Evolutionary conservation across 352 stramenopile genomes (phyloP).

Genomic region (Globisporangium cystogenes): DNA sequence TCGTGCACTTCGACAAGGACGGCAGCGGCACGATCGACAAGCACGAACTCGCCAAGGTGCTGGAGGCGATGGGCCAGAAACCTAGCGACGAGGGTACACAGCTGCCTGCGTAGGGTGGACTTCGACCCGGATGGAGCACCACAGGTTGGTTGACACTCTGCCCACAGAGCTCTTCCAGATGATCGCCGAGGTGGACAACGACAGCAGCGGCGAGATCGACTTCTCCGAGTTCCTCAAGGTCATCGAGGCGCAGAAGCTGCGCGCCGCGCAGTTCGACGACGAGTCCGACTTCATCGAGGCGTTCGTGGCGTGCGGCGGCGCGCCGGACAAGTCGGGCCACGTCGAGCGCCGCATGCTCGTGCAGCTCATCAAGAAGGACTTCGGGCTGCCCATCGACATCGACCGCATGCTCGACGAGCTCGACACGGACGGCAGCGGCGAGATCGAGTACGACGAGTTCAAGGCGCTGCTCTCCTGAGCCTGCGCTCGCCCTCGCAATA

Average conservation of each 20-base stretch:
- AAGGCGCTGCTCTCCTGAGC: constrained; percentile 84
- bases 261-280: constrained; percentile 92
- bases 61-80: constrained; percentile 97
- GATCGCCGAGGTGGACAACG: constrained; percentile 92
- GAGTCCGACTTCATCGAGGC: constrained; percentile 97
- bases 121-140: too few relatives aligned
- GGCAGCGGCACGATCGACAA: constrained; percentile 95
- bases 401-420: constrained; percentile 95
- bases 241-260: constrained; percentile 96
- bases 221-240: constrained; percentile 97
- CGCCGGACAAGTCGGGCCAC: constrained; percentile 88
- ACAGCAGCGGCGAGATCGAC: constrained; percentile 95
- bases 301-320: constrained; percentile 94
- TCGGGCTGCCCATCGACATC: constrained; percentile 94
- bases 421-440: constrained; percentile 90
- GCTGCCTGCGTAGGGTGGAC: too few relatives aligned
- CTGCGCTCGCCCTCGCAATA: constrained; percentile 10
- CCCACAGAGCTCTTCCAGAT: constrained; percentile 96
- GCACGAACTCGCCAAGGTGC: constrained; percentile 90
- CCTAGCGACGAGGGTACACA: constrained; percentile 85
- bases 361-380: constrained; percentile 96
- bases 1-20: constrained; percentile 97
- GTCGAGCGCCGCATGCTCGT: constrained; percentile 88
- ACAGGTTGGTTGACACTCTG: too few relatives aligned
- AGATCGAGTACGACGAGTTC: constrained; percentile 97